phyloP scores from a whole-genome alignment of 495 filamentous ascomycete species.

The Patellaria atrata region DNA sequence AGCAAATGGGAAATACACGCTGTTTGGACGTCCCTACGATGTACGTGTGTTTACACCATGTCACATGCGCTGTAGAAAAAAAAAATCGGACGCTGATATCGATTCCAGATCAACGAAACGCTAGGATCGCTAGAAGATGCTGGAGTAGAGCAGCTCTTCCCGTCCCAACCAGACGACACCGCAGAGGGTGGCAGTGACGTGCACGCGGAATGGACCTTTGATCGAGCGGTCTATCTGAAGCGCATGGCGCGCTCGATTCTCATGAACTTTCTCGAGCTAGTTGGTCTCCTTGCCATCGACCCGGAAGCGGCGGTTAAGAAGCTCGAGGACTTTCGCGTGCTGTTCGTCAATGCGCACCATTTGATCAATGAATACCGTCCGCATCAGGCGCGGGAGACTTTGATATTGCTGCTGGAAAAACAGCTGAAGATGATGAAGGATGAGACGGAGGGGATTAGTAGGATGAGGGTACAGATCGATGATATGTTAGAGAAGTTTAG shows the following conservation, averaged over 20 bases:
- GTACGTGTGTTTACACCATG: slow-evolving; percentile 27
- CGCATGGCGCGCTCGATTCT: slow-evolving; percentile 67
- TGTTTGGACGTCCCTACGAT: slow-evolving; percentile 55
- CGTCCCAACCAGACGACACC: slow-evolving; percentile 31
- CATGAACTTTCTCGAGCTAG: slow-evolving; percentile 70
- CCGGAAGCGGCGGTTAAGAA: slow-evolving; percentile 40
- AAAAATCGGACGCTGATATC: background rate
- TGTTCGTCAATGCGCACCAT: slow-evolving; percentile 81
- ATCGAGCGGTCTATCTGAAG: slow-evolving; percentile 63
- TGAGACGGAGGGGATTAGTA: slow-evolving; percentile 66
- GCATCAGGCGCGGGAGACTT: slow-evolving; percentile 82
- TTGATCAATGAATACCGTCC: slow-evolving; percentile 89
- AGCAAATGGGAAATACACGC: slow-evolving; percentile 57
- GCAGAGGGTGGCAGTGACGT: slow-evolving; percentile 29
- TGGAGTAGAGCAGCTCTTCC: slow-evolving; percentile 56
- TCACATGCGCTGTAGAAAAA: background rate
- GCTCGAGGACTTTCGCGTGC: slow-evolving; percentile 55
- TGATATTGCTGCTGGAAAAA: slow-evolving; percentile 86
- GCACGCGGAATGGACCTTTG: slow-evolving; percentile 32
- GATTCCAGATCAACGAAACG: slow-evolving; percentile 40
- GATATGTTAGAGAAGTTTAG: slow-evolving; percentile 50
- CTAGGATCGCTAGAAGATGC: slow-evolving; percentile 53
- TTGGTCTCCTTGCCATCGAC: slow-evolving; percentile 50
- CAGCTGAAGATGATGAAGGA: slow-evolving; percentile 55
- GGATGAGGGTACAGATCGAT: slow-evolving; percentile 57